A percentile compares a stretch with the other conserved stretches of the same genome.
phyloP scores from a whole-genome alignment of 805 yeast species.

The Isabelozyma gotoi region DNA sequence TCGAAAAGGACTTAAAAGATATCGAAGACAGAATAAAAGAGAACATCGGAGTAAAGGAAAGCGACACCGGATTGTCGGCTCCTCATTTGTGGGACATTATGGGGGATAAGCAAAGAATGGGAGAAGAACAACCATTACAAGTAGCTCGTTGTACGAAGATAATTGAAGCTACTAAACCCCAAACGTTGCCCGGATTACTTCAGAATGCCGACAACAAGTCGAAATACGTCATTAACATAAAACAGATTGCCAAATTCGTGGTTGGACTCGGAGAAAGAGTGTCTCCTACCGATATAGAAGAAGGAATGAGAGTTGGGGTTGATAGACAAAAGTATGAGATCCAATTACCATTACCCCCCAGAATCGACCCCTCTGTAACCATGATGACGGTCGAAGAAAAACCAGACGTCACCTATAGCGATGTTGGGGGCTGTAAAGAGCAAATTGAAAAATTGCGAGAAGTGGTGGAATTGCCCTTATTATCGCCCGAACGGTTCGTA shows the following conservation, averaged over 20 bases:
- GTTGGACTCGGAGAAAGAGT: slow-evolving; percentile 96
- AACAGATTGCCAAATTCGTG: slow-evolving; percentile 97
- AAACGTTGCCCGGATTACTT: slow-evolving; percentile 30
- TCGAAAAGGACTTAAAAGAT: slow-evolving; percentile 83
- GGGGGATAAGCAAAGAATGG: slow-evolving; percentile 92
- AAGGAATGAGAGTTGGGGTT: slow-evolving; percentile 99
- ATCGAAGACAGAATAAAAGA: slow-evolving; percentile 89
- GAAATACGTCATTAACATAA: slow-evolving; percentile 92
- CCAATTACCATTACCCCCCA: slow-evolving; percentile 95
- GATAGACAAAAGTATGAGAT: slow-evolving; percentile 96
- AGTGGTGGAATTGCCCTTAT: slow-evolving; percentile 89
- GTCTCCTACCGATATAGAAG: slow-evolving; percentile 97
- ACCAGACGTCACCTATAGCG: slow-evolving; percentile 98
- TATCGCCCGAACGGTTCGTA: slow-evolving; percentile 96
- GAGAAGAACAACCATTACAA: slow-evolving; percentile 93
- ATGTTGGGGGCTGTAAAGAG: slow-evolving; percentile 98
- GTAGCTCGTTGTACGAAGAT: slow-evolving; percentile 99
- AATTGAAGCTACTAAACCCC: slow-evolving; percentile 58
- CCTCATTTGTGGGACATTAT: slow-evolving; percentile 97
- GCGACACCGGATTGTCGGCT: slow-evolving; percentile 97
- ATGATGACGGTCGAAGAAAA: slow-evolving; percentile 99
- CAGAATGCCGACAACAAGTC: slow-evolving; percentile 78
- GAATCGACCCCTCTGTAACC: slow-evolving; percentile 96
- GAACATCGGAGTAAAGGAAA: slow-evolving; percentile 89
- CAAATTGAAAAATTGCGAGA: slow-evolving; percentile 96